These are phyloP conservation scores for Arabis alpina DNA, from an alignment of 345 rosid species.

Conservation along the genomic window DNA sequence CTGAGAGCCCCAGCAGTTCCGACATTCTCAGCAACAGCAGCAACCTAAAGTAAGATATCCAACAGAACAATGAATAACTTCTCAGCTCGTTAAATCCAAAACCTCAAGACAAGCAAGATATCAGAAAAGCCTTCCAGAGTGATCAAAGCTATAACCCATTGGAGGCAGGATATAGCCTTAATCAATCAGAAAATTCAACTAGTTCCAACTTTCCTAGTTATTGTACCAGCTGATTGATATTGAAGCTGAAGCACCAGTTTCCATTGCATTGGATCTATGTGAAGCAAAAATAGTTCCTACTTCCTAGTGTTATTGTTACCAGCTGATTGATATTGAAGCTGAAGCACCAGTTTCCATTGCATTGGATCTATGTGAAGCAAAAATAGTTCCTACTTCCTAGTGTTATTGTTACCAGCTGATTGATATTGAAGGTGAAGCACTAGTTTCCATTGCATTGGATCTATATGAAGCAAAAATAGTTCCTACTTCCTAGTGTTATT, in stretches of 20 bases:
- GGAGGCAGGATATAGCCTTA: not conserved
- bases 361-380: conserved; percentile 18
- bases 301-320: conserved; percentile 2
- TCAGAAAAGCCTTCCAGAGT: conserved; percentile 1
- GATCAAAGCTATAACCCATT: conserved; percentile 7
- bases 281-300: conserved; percentile 12
- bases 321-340: not conserved
- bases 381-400: not conserved
- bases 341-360: not conserved
- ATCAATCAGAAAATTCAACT: conserved; percentile 8
- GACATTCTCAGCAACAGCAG: conserved; percentile 88
- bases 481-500: not conserved
- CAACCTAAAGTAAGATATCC: conserved; percentile 58
- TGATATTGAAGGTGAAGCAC: not conserved
- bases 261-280: not conserved
- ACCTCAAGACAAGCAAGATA: conserved; percentile 11
- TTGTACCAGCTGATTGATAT: not conserved
- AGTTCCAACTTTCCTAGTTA: conserved; percentile 5
- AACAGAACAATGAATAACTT: not conserved
- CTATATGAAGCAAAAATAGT: conserved; percentile 16
- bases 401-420: not conserved
- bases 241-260: not conserved
- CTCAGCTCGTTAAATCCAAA: conserved; percentile 3
- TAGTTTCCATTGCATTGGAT: not conserved
- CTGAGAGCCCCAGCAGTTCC: conserved; percentile 96